Conservation (phyloP, 257 asterid species). For the Coffea canephora region DNA sequence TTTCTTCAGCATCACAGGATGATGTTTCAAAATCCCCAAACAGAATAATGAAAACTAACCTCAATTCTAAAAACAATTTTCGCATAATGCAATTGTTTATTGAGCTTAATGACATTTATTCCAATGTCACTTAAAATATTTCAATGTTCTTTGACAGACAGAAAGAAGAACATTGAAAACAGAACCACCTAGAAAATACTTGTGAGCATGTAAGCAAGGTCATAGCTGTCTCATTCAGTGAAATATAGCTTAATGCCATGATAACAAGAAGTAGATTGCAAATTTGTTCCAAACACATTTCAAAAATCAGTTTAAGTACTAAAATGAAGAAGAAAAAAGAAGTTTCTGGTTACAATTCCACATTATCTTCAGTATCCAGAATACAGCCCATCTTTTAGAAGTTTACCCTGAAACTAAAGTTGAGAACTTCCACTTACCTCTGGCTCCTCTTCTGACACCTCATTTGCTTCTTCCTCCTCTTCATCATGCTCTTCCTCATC, state of each 20-base stretch:
- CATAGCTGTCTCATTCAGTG: neutral
- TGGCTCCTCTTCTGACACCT: slow-evolving; percentile 83
- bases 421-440: slow-evolving; percentile 52
- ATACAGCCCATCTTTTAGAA: slow-evolving; percentile 8
- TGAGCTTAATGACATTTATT: neutral
- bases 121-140: neutral
- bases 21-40: neutral
- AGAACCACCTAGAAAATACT: neutral
- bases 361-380: slow-evolving; percentile 2
- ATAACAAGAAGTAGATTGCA: neutral
- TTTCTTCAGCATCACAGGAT: neutral
- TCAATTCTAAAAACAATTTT: neutral
- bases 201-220: neutral
- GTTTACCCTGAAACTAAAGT: slow-evolving; percentile 9
- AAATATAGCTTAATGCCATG: neutral
- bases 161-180: neutral
- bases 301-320: slow-evolving; percentile 1
- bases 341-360: slow-evolving; percentile 8
- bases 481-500: slow-evolving; percentile 68
- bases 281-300: neutral
- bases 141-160: neutral
- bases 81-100: neutral
- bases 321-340: neutral
- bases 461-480: slow-evolving; percentile 69
- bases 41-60: neutral